Evolutionary conservation across 2,329 filamentous ascomycete species (phyloP), one percentile per base, ranked within the genome.

Genomic region (Talaromyces sp.): DNA sequence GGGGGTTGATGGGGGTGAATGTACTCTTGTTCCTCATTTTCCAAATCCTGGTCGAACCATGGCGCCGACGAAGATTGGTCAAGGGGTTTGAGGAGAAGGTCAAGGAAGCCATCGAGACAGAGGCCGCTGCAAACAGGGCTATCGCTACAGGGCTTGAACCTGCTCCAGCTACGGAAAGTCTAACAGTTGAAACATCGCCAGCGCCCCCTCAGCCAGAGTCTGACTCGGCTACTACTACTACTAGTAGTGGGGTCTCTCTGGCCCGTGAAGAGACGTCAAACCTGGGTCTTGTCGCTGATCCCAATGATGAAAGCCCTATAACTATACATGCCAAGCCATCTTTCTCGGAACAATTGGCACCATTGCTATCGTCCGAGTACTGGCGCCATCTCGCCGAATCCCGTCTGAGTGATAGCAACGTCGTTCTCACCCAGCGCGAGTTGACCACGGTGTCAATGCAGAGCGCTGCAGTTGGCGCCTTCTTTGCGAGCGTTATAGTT

Each of bases 1-100:
- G 96, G 87, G 95, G 93, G 0, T 80, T 99, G 64, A 99, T 99
- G 95, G 93, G 93, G 27, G 85, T 98, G 71, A 99, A 99, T 72
- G 90, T 98, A 33, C 74, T 98, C 64, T 78, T 99, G 54, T 91
- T 99, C 72, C 77, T 99, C 58, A 83, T 93, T 19, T 87, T 96
- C 68, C 88, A 97, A 77, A 88, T 96, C 68, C 86, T 95, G 22
- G 88, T 96, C 64, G 93, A 99, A 81, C 95, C 95, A 4, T 98
- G 93, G 92, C 87, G 92, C 68, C 82, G 95, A 68, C 83, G 81
- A 71, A 82, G 92, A 69, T 84, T 99, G 64, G 91, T 98, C 62
- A 86, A 84, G 67, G 93, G 90, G 27, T 91, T 95, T 68, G 90
- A 92, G 66, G 89, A 91, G 68, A 88, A 92, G 75, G 88, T 92